Evolutionary conservation across 2,329 filamentous ascomycete genomes (phyloP).

Genomic region (Fusarium sp.): DNA sequence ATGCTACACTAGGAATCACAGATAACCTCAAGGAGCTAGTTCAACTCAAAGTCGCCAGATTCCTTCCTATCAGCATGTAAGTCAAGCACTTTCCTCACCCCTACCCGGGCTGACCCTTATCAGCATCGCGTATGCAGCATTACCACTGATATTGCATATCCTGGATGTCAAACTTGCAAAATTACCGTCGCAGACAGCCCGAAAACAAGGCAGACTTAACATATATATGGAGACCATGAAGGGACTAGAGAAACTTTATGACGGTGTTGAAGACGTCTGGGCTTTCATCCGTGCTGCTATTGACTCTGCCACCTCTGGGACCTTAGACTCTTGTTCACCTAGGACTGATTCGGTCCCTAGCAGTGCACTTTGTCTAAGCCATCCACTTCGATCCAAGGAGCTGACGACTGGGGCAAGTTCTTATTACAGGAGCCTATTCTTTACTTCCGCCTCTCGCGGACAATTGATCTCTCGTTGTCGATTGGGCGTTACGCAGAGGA

Average conservation of each 20-base stretch:
- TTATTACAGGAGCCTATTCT: not conserved
- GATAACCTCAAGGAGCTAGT: constrained; percentile 21
- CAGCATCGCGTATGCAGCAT: not conserved
- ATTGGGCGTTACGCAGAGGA: not conserved
- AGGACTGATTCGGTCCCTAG: fast-evolving
- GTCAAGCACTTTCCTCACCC: not conserved
- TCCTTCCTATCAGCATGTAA: constrained; percentile 22
- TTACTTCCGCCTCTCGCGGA: not conserved
- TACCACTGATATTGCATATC: fast-evolving
- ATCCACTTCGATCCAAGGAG: fast-evolving
- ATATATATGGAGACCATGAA: not conserved
- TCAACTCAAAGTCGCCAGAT: constrained; percentile 5
- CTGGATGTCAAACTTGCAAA: not conserved
- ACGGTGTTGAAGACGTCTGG: not conserved
- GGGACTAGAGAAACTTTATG: not conserved
- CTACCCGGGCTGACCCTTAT: not conserved
- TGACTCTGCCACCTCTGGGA: not conserved
- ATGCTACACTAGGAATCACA: constrained; percentile 2
- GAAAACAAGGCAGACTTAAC: not conserved
- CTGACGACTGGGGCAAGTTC: not conserved
- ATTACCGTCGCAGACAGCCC: not conserved
- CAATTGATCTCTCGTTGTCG: not conserved
- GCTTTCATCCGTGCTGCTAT: not conserved
- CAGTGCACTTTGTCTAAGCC: fast-evolving
- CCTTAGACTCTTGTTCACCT: not conserved